A percentile compares a stretch with the other conserved stretches of the same genome.
Conservation (phyloP, 1,284 basidiomycete genomes). For the Rhodotorula glutinis region DNA sequence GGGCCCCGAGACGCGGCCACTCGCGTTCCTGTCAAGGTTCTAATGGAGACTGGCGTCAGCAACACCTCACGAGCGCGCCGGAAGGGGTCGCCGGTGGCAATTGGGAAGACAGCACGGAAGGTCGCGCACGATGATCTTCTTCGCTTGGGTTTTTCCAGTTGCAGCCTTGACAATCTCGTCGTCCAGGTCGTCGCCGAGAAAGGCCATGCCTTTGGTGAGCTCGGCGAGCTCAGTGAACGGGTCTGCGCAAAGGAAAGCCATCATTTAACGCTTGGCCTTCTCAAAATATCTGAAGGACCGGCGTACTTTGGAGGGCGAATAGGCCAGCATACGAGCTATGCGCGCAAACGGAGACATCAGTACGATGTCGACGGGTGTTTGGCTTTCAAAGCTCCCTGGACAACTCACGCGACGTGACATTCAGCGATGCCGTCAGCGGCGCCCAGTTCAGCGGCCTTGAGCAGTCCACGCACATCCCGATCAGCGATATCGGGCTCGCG, state of each 20-base stretch:
- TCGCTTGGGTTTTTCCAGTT: constrained; percentile 12
- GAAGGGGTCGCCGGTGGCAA: too few species aligned
- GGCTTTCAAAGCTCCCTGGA: not conserved
- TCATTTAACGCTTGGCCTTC: not conserved
- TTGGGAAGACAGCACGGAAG: too few species aligned
- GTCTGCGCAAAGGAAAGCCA: constrained; percentile 5
- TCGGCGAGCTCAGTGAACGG: constrained; percentile 36
- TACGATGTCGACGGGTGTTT: too few species aligned
- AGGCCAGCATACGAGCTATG: constrained; percentile 30
- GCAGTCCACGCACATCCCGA: constrained; percentile 13
- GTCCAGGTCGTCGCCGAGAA: constrained; percentile 31
- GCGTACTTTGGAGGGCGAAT: constrained; percentile 23
- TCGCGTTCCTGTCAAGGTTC: too few species aligned
- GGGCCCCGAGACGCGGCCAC: too few species aligned
- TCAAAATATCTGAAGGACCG: not conserved
- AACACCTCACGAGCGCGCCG: too few species aligned
- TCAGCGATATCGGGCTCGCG: constrained; percentile 30
- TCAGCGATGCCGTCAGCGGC: constrained; percentile 21
- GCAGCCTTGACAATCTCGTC: constrained; percentile 24
- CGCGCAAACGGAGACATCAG: too few species aligned
- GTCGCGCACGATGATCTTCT: constrained; percentile 2
- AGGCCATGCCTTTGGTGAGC: constrained; percentile 32
- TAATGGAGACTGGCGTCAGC: too few species aligned
- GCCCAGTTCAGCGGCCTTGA: constrained; percentile 31
- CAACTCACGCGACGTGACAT: constrained; percentile 24